Percentiles rank a stretch among this genome's conserved stretches.
Conservation (phyloP, 306 rosid genomes). For the Vicia faba region DNA sequence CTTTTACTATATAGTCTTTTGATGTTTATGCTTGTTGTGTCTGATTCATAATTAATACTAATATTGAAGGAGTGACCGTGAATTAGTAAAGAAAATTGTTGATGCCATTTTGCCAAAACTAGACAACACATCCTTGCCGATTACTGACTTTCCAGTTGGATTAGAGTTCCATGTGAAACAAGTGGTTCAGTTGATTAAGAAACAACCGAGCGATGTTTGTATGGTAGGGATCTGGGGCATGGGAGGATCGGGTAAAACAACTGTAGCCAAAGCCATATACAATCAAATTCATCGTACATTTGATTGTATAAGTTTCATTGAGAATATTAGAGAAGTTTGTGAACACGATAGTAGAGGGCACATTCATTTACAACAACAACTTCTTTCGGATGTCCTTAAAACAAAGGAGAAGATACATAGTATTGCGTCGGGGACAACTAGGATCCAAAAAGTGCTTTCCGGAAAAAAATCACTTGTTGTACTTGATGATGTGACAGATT, state of each 20-base stretch:
- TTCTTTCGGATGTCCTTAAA: slow-evolving; percentile 24
- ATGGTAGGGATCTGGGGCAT: slow-evolving; percentile 15
- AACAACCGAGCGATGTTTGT: background rate
- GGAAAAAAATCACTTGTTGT: slow-evolving; percentile 1
- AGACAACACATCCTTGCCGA: background rate
- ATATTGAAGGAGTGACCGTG: background rate
- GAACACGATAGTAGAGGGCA: slow-evolving; percentile 18
- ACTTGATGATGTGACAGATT: slow-evolving; percentile 24
- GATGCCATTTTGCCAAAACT: background rate
- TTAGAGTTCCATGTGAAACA: slow-evolving; percentile 12
- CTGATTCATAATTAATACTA: background rate
- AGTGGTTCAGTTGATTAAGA: background rate
- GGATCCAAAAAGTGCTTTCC: slow-evolving; percentile 4
- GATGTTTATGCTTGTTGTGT: background rate
- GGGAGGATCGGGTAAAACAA: slow-evolving; percentile 29
- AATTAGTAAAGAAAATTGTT: background rate
- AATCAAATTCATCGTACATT: slow-evolving; percentile 1
- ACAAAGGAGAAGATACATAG: slow-evolving; percentile 13
- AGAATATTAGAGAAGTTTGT: slow-evolving; percentile 31
- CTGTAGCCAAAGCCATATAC: slow-evolving; percentile 31
- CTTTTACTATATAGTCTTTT: slow-evolving; percentile 8
- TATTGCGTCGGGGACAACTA: background rate
- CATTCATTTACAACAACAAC: slow-evolving; percentile 28
- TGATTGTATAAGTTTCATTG: slow-evolving; percentile 12
- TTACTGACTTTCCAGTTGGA: slow-evolving; percentile 38